phyloP scores from a whole-genome alignment of 768 basidiomycete genomes.

The Pleurotus eryngii region DNA sequence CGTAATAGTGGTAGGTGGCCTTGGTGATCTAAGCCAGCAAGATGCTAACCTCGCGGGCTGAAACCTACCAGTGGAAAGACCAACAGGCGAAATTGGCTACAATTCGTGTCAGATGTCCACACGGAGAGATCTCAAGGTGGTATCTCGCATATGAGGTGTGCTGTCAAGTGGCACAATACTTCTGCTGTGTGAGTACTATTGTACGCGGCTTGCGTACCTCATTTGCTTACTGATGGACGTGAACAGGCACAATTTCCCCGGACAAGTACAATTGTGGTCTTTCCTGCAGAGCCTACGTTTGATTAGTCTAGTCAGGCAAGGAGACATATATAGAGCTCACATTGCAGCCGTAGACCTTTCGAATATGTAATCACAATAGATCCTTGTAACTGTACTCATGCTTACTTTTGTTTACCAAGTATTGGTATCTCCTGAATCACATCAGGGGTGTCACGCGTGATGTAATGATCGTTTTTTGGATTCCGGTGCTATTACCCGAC shows the following conservation, averaged over 20 bases:
- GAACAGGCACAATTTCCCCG: not conserved
- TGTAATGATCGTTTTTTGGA: too few relatives aligned
- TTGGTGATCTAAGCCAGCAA: not conserved
- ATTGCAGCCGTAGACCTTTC: not conserved
- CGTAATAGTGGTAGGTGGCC: not conserved
- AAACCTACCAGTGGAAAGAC: not conserved
- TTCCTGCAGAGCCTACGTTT: not conserved
- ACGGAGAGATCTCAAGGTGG: not conserved
- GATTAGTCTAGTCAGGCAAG: not conserved
- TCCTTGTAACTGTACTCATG: not conserved
- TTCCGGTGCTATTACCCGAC: too few relatives aligned
- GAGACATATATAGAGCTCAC: not conserved
- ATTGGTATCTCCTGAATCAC: too few relatives aligned
- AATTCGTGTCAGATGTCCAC: not conserved
- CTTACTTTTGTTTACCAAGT: not conserved
- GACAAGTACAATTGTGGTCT: not conserved
- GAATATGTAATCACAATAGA: too few relatives aligned
- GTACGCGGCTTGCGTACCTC: too few relatives aligned
- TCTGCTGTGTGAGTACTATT: not conserved
- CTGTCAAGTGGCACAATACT: not conserved
- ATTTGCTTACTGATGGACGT: too few relatives aligned
- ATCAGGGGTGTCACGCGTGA: too few relatives aligned
- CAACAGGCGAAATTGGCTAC: not conserved
- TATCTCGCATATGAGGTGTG: not conserved
- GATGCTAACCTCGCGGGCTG: too few relatives aligned